Percentiles rank a stretch among this genome's conserved stretches.
phyloP scores from a whole-genome alignment of 805 yeast genomes.

The Nakazawaea anatomiae region DNA sequence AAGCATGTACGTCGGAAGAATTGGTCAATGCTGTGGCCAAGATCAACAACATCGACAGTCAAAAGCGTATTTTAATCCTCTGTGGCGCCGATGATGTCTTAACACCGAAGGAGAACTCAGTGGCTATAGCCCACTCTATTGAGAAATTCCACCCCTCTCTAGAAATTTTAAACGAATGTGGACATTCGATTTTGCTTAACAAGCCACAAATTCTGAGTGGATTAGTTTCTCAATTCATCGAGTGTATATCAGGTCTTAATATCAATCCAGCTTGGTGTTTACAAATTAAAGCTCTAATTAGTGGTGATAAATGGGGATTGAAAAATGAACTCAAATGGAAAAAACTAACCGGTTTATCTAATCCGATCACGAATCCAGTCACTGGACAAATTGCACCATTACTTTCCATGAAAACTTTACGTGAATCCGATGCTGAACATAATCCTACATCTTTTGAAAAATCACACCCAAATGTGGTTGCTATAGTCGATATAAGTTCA shows the following conservation, averaged over 20 bases:
- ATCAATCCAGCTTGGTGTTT: slow-evolving; percentile 70
- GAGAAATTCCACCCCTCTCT: slow-evolving; percentile 24
- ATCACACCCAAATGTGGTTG: slow-evolving; percentile 44
- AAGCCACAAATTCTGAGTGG: slow-evolving; percentile 64
- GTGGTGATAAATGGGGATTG: slow-evolving; percentile 74
- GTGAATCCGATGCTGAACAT: slow-evolving; percentile 58
- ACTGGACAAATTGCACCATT: slow-evolving; percentile 36
- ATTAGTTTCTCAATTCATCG: slow-evolving; percentile 50
- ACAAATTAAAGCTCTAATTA: slow-evolving; percentile 51
- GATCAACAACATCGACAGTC: slow-evolving; percentile 27
- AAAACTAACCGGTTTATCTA: slow-evolving; percentile 44
- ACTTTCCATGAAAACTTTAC: slow-evolving; percentile 68
- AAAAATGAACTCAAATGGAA: slow-evolving; percentile 74
- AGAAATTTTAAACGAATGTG: slow-evolving; percentile 42
- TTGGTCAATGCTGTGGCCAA: slow-evolving; percentile 33
- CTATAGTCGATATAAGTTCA: slow-evolving; percentile 64
- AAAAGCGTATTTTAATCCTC: slow-evolving; percentile 45
- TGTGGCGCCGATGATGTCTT: slow-evolving; percentile 55
- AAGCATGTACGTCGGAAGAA: slow-evolving; percentile 36
- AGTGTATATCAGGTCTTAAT: slow-evolving; percentile 40
- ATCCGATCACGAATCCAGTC: slow-evolving; percentile 28
- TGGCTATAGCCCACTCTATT: slow-evolving; percentile 24
- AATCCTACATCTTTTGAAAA: slow-evolving; percentile 52
- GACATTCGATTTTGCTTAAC: slow-evolving; percentile 60
- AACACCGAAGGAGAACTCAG: slow-evolving; percentile 40